Conservation (phyloP, 495 filamentous ascomycete species). For the Penicillium cataractarum region DNA sequence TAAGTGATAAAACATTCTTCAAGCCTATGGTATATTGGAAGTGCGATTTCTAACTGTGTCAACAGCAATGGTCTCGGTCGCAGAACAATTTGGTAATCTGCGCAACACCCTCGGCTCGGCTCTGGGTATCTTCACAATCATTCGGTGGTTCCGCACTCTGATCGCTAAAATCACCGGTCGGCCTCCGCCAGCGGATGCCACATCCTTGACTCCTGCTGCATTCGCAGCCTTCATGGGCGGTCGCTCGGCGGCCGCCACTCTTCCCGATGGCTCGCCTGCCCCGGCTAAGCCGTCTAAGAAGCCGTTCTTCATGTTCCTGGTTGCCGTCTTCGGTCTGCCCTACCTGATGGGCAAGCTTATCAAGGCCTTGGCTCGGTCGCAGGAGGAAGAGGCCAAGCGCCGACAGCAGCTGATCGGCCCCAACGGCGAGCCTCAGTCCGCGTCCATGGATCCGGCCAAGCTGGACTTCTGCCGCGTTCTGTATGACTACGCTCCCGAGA, state of each 20-base stretch:
- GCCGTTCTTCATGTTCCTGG: constrained; percentile 92
- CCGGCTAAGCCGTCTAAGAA: constrained; percentile 82
- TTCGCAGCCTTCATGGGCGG: constrained; percentile 81
- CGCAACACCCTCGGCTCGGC: constrained; percentile 94
- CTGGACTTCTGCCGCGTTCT: constrained; percentile 93
- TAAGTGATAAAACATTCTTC: too few species aligned
- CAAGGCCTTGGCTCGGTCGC: constrained; percentile 75
- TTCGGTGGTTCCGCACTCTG: constrained; percentile 89
- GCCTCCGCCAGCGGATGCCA: constrained; percentile 83
- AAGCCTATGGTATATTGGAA: background rate
- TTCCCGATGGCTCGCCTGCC: constrained; percentile 59
- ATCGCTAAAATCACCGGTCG: constrained; percentile 94
- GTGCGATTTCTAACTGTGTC: constrained; percentile 17
- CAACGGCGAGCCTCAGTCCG: constrained; percentile 50
- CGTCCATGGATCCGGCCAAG: constrained; percentile 77
- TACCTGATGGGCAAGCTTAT: constrained; percentile 97
- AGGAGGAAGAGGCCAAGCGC: constrained; percentile 75
- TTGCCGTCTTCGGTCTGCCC: constrained; percentile 91
- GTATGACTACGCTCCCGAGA: constrained; percentile 88
- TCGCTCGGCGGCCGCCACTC: constrained; percentile 41
- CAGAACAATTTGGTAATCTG: constrained; percentile 93
- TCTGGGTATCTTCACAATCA: constrained; percentile 91
- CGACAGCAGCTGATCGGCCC: constrained; percentile 56
- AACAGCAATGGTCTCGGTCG: constrained; percentile 94
- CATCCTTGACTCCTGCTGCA: constrained; percentile 80